Percentiles rank a stretch among this genome's conserved stretches.
phyloP scores from a whole-genome alignment of 2,329 filamentous ascomycete genomes.

The Didymosphaeria variabile region DNA sequence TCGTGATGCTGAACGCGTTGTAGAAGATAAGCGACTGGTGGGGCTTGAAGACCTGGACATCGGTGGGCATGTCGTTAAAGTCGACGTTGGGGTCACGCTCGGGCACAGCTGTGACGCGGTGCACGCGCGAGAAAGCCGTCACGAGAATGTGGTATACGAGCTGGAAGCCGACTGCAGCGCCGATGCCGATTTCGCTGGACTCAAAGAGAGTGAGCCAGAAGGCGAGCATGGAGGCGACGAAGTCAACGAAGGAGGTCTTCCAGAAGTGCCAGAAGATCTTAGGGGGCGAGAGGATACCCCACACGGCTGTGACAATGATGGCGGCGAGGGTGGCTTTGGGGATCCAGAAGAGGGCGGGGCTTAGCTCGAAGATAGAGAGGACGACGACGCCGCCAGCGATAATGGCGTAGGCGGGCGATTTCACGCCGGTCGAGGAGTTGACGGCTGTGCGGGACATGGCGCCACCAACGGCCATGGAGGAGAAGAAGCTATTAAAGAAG shows the following conservation, averaged over 20 bases:
- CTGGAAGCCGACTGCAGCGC: conserved; percentile 62
- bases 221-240: conserved; percentile 69
- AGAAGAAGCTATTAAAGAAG: conserved; percentile 72
- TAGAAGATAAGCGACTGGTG: conserved; percentile 68
- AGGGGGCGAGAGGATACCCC: conserved; percentile 67
- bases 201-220: conserved; percentile 72
- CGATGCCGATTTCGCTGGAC: conserved; percentile 68
- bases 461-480: conserved; percentile 70
- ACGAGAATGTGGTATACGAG: conserved; percentile 64
- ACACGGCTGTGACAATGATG: conserved; percentile 73
- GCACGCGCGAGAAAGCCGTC: conserved; percentile 62
- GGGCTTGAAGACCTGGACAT: conserved; percentile 66
- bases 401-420: conserved; percentile 67
- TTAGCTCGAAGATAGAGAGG: conserved; percentile 68
- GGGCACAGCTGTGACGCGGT: conserved; percentile 27
- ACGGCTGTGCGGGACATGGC: conserved; percentile 74
- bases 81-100: conserved; percentile 18
- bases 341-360: conserved; percentile 71
- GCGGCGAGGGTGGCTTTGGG: conserved; percentile 71
- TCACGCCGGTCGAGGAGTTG: conserved; percentile 71
- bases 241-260: conserved; percentile 71
- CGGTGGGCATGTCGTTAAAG: conserved; percentile 48
- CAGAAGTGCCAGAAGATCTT: conserved; percentile 70
- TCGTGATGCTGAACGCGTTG: conserved; percentile 65
- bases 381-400: conserved; percentile 70